phyloP scores from a whole-genome alignment of 805 yeast genomes.

The Dipodascus albidus region DNA sequence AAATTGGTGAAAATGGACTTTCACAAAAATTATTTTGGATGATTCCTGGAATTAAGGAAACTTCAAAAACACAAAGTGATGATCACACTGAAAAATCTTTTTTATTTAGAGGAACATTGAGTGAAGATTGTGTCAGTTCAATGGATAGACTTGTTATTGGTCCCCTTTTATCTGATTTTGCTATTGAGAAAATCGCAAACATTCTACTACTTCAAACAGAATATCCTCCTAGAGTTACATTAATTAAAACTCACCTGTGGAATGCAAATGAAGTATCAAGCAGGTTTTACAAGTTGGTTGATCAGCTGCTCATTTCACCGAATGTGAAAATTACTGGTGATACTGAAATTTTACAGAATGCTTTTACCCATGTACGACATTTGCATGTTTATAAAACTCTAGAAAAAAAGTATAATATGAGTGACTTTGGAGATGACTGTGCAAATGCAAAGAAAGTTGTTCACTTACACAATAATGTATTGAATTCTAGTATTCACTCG shows the following conservation, averaged over 20 bases:
- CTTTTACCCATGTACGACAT: neutral
- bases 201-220: neutral
- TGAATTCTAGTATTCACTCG: neutral
- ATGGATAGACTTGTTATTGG: neutral
- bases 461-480: neutral
- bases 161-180: neutral
- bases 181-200: neutral
- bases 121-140: neutral
- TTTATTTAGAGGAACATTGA: neutral
- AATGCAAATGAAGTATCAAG: neutral
- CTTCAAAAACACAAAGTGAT: too few relatives aligned
- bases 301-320: neutral
- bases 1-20: neutral
- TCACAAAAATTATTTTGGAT: neutral
- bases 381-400: neutral
- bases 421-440: too few relatives aligned
- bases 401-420: too few relatives aligned
- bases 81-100: too few relatives aligned
- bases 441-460: neutral
- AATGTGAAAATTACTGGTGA: neutral
- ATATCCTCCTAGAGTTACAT: neutral
- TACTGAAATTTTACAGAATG: neutral
- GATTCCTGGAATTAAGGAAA: neutral
- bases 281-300: neutral
- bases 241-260: neutral